Percentiles rank a stretch among this genome's conserved stretches.
phyloP scores from a whole-genome alignment of 2,329 filamentous ascomycete genomes.

The Bipolaris oryzae region DNA sequence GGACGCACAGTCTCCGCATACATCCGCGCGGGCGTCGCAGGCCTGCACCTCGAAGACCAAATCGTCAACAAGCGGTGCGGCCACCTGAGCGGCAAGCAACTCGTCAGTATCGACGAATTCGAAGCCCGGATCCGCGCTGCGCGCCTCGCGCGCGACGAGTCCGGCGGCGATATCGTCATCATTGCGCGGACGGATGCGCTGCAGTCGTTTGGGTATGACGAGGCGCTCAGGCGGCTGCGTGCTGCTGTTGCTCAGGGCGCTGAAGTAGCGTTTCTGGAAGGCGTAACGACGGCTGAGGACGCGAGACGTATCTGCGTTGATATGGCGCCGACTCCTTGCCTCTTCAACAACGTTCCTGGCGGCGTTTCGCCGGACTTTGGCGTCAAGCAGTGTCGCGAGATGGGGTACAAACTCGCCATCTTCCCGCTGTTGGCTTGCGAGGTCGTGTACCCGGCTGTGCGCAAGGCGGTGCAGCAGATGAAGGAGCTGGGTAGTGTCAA shows the following conservation, averaged over 20 bases:
- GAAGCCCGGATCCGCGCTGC: conserved; percentile 64
- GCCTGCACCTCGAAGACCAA: conserved; percentile 68
- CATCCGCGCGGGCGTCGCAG: conserved; percentile 62
- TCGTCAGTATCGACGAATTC: conserved; percentile 61
- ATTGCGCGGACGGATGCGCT: conserved; percentile 69
- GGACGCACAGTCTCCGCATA: conserved; percentile 61
- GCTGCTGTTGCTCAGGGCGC: conserved; percentile 62
- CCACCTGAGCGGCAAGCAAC: conserved; percentile 65
- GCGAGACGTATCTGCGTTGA: conserved; percentile 55
- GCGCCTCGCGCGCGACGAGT: conserved; percentile 54
- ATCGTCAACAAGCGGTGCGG: conserved; percentile 69
- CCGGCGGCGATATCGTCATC: conserved; percentile 64
- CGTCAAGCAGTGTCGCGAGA: conserved; percentile 58
- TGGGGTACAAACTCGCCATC: conserved; percentile 66
- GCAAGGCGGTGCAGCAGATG: conserved; percentile 38
- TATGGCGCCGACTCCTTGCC: conserved; percentile 57
- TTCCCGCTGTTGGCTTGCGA: conserved; percentile 52
- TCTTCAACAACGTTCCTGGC: conserved; percentile 65
- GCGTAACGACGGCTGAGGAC: conserved; percentile 59
- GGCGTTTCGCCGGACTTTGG: conserved; percentile 62
- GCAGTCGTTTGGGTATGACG: conserved; percentile 63
- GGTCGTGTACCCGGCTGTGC: conserved; percentile 43
- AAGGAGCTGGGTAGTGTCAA: conserved; percentile 33
- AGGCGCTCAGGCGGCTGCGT: conserved; percentile 58
- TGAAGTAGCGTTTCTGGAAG: conserved; percentile 67